Conservation (phyloP, 345 rosid genomes). For the Firmiana major region DNA sequence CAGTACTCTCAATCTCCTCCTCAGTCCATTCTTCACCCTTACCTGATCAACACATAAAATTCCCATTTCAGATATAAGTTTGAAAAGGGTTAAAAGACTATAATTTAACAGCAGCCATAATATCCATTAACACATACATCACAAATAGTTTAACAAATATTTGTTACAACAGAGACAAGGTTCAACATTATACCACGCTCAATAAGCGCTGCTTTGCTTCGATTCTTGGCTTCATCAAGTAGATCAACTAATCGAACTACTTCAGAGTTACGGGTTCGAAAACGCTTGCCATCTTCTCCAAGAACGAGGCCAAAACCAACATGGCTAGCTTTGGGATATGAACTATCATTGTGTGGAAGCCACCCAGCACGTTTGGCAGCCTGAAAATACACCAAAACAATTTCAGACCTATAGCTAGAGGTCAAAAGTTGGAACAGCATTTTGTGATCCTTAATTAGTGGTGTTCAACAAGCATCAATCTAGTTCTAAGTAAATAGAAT, state of each 20-base stretch:
- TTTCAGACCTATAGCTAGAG: conserved; percentile 7
- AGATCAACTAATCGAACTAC: conserved; percentile 93
- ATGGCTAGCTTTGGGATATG: conserved; percentile 71
- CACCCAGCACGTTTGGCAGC: conserved; percentile 92
- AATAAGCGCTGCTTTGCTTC: conserved; percentile 71
- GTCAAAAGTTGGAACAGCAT: not conserved
- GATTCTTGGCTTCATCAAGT: conserved; percentile 89
- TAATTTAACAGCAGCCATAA: not conserved
- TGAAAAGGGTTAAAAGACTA: not conserved
- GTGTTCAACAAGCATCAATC: not conserved
- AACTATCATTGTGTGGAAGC: conserved; percentile 58
- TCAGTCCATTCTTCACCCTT: conserved; percentile 85
- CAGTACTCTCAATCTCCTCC: conserved; percentile 85
- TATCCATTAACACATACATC: not conserved
- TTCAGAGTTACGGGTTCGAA: conserved; percentile 80
- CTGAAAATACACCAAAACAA: conserved; percentile 36
- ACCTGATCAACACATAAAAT: conserved; percentile 37
- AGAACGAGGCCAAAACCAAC: conserved; percentile 95
- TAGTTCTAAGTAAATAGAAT: not conserved
- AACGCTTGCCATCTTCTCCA: conserved; percentile 94
- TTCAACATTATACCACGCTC: conserved; percentile 64
- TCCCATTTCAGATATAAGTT: not conserved
- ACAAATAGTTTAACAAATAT: not conserved
- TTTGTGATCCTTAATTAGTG: not conserved
- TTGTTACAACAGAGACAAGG: conserved; percentile 1